These are phyloP conservation scores for Cryptosporidium ubiquitum DNA, from an alignment of 169 alveolate species.

Conservation along the genomic window DNA sequence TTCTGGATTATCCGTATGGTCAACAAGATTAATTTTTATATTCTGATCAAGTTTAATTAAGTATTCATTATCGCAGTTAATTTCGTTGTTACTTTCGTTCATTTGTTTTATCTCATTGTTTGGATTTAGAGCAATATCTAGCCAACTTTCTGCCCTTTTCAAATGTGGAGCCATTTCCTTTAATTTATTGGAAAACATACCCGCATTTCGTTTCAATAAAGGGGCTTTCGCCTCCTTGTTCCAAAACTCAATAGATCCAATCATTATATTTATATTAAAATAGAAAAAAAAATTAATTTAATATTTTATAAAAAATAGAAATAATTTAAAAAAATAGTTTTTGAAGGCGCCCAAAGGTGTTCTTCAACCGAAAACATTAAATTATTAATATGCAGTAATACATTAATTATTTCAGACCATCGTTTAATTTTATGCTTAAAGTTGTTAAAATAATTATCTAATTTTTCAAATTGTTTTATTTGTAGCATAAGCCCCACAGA, in stretches of 20 bases:
- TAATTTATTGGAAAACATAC: conserved; percentile 47
- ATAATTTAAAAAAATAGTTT: not conserved
- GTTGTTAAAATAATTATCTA: not conserved
- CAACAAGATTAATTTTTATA: conserved; percentile 7
- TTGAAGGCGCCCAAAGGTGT: not conserved
- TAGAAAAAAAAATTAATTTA: not conserved
- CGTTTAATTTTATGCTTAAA: not conserved
- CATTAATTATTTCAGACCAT: not conserved
- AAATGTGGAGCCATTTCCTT: conserved; percentile 55
- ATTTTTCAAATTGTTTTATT: not conserved
- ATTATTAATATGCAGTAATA: not conserved
- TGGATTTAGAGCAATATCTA: conserved; percentile 70
- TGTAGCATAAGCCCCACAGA: not conserved
- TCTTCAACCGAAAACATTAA: not conserved
- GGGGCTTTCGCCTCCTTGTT: conserved; percentile 79
- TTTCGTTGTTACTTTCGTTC: not conserved
- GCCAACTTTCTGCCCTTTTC: conserved; percentile 71
- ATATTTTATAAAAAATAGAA: not conserved
- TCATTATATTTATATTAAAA: conserved; percentile 68
- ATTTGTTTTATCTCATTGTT: not conserved
- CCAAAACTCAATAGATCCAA: conserved; percentile 76
- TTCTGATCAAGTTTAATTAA: conserved; percentile 12
- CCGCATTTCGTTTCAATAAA: conserved; percentile 76
- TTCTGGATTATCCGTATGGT: conserved; percentile 72
- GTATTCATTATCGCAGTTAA: not conserved